Base-by-base conservation (phyloP, 768 basidiomycete species). In the Pluteus cervinus region DNA sequence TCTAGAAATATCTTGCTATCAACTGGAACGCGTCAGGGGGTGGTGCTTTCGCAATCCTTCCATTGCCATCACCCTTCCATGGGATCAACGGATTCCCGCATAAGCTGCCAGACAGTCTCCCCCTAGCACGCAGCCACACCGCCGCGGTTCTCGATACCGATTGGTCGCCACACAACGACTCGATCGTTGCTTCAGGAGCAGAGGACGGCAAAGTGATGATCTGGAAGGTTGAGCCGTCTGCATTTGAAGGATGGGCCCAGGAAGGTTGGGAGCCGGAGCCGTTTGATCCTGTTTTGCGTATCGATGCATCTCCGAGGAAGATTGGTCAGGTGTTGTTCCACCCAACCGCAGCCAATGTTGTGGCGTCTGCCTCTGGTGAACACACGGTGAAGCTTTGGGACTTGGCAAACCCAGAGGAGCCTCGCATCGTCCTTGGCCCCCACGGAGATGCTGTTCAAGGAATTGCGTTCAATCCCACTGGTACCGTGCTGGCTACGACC, bases 11-110 rank as follows among this genome's bases (percentile, higher is more conserved):
- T 61, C 66, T 98, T 53, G 86, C 86, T 40, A 65, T 97, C 36
- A 98, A 97, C 73, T 97, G 91, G 89, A 88, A 89, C 56, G 73
- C 86, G 10, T 88, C 86, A 0, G 89, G 90, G 14, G 90, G 90
- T 15, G 90, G 90, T 38, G 93, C 96, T 4, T 97, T 98, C 54
- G 86, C 82, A n/a, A 81, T 99, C 54, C 68, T 96, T 4, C 96
- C 94, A 0, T 67, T 91, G 14, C 85, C 86, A 5, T 82, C 79
- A 7, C 84, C 79, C 6, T 87, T 76, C 65, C 61, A 61, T 30
- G 58, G 68, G 1, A 65, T 69, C 34, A 64, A 68, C 3, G 62
- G 63, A 31, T 63, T 93, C 51, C 77, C 81, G 5, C 68, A 73
- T 55, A 93, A 88, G 61, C 72, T 97, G 14, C 96, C 93, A 2